Evolutionary conservation across 768 basidiomycete genomes (phyloP).

Genomic region (Clitopilus hobsonii): DNA sequence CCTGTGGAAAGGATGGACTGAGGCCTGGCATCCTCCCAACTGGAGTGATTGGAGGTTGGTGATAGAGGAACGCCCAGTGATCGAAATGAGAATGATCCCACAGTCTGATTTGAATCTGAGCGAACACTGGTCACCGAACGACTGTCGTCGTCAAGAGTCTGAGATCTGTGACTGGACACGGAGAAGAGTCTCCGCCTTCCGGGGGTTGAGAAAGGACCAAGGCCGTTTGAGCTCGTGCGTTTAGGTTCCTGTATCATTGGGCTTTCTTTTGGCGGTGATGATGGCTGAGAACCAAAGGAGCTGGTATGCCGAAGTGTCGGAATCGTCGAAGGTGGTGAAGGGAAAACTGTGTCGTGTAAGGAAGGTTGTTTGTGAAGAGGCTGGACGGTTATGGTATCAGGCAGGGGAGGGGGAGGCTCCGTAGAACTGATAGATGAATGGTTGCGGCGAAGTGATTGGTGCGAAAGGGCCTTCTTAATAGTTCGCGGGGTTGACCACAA

Average conservation of each 20-base stretch:
- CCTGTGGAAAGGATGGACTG: constrained; percentile 29
- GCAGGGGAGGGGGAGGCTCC: constrained; percentile 22
- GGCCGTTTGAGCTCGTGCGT: neutral
- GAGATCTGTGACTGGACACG: constrained; percentile 47
- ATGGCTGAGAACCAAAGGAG: constrained; percentile 20
- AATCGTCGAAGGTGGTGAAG: constrained; percentile 46
- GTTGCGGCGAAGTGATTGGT: constrained; percentile 41
- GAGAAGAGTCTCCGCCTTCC: constrained; percentile 63
- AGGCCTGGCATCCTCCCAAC: constrained; percentile 40
- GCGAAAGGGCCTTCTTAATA: constrained; percentile 53
- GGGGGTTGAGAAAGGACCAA: constrained; percentile 11
- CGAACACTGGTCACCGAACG: constrained; percentile 51
- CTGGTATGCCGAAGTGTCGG: constrained; percentile 26
- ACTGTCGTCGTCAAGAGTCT: constrained; percentile 46
- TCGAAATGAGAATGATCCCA: constrained; percentile 16
- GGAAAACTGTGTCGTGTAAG: constrained; percentile 55
- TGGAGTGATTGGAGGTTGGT: constrained; percentile 27
- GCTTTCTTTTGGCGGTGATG: constrained; percentile 16
- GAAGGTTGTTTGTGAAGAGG: constrained; percentile 51
- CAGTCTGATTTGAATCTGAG: constrained; percentile 34
- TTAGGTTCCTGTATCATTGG: neutral
- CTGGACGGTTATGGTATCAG: constrained; percentile 27
- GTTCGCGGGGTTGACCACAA: constrained; percentile 22
- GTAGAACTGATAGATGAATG: constrained; percentile 21
- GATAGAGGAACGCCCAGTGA: constrained; percentile 17